Evolutionary conservation across 805 yeast species (phyloP).

Genomic region (Zygosaccharomyces bisporus): DNA sequence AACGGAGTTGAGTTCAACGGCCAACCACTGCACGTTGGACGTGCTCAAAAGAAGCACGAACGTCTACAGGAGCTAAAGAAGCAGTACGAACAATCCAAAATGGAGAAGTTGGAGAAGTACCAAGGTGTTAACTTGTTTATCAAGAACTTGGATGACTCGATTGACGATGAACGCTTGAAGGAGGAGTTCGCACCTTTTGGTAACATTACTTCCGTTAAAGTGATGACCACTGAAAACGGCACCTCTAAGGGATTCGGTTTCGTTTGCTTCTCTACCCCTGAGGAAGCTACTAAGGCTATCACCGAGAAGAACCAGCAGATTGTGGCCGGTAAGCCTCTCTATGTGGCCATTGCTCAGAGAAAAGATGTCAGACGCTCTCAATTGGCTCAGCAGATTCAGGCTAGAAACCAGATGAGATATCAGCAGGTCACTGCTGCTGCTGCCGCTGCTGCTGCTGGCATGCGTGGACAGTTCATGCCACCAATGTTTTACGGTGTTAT

Average conservation of each 20-base stretch:
- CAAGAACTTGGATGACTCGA: slow-evolving; percentile 91
- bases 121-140: slow-evolving; percentile 97
- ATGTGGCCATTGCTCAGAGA: slow-evolving; percentile 98
- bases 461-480: slow-evolving; percentile 41
- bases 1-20: slow-evolving; percentile 84
- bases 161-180: slow-evolving; percentile 85
- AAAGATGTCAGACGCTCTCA: slow-evolving; percentile 97
- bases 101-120: slow-evolving; percentile 88
- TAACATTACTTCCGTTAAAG: slow-evolving; percentile 90
- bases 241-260: slow-evolving; percentile 98
- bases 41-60: slow-evolving; percentile 99
- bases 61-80: slow-evolving; percentile 93
- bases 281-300: slow-evolving; percentile 98
- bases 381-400: slow-evolving; percentile 95
- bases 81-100: slow-evolving; percentile 87
- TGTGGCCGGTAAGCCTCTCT: slow-evolving; percentile 92
- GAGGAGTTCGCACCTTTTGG: slow-evolving; percentile 95
- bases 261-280: slow-evolving; percentile 96
- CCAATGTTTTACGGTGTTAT: slow-evolving; percentile 45
- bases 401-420: slow-evolving; percentile 96
- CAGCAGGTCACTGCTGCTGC: slow-evolving; percentile 83
- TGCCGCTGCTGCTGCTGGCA: slow-evolving; percentile 39
- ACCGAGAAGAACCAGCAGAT: slow-evolving; percentile 97
- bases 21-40: slow-evolving; percentile 87
- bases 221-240: slow-evolving; percentile 91